Evolutionary conservation across 139 green algal species (phyloP).

Genomic region (Chlamydomonas applanata): DNA sequence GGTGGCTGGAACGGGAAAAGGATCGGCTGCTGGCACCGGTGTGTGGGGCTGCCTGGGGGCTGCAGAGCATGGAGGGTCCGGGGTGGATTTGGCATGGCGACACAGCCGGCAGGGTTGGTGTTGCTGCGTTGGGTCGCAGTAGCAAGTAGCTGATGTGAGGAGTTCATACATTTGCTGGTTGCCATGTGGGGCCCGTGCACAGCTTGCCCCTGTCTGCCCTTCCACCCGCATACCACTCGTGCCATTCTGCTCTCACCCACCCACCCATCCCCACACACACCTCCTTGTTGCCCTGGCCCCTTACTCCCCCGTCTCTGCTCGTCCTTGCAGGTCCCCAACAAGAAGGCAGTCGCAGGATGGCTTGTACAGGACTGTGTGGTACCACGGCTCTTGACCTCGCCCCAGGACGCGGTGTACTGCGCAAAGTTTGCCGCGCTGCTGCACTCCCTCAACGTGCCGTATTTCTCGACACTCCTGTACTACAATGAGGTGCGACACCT

Average conservation of each 20-base stretch:
- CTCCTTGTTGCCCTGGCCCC: too few relatives aligned
- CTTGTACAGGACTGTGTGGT: conserved; percentile 58
- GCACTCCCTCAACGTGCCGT: conserved; percentile 40
- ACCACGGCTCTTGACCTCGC: conserved; percentile 52
- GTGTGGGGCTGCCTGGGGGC: background rate
- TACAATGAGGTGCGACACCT: conserved; percentile 29
- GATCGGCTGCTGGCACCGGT: background rate
- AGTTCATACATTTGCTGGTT: too few relatives aligned
- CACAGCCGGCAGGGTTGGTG: too few relatives aligned
- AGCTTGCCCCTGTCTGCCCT: too few relatives aligned
- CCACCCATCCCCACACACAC: too few relatives aligned
- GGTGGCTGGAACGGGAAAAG: conserved; percentile 22
- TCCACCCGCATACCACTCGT: too few relatives aligned
- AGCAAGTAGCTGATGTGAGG: too few relatives aligned
- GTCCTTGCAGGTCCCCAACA: background rate
- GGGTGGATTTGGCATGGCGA: too few relatives aligned
- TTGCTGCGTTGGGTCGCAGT: too few relatives aligned
- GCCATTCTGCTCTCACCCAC: too few relatives aligned
- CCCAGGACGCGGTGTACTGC: conserved; percentile 63
- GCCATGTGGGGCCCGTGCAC: too few relatives aligned
- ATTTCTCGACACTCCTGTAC: conserved; percentile 54
- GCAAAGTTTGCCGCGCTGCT: conserved; percentile 51
- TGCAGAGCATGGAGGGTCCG: too few relatives aligned
- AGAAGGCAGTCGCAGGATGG: background rate
- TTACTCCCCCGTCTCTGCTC: background rate